A percentile compares a stretch with the other conserved stretches of the same genome.
Evolutionary conservation across 2,329 filamentous ascomycete genomes (phyloP).

Genomic region (Ophiostoma himal-ulmi): DNA sequence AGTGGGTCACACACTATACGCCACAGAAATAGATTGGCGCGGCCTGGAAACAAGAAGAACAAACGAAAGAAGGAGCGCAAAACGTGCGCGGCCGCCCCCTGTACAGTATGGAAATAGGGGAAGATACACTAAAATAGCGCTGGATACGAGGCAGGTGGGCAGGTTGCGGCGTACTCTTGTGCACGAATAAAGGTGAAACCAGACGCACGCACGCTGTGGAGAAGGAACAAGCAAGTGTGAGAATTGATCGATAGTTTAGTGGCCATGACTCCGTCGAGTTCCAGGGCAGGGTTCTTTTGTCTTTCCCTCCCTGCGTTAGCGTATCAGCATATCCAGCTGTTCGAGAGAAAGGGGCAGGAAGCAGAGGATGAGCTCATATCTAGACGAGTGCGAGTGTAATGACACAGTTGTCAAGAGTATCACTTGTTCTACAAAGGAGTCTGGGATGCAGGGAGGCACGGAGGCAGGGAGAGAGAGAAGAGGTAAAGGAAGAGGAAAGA

Average conservation of each 20-base stretch:
- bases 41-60: constrained; percentile 12
- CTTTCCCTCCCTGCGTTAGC: constrained; percentile 21
- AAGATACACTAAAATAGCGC: background rate
- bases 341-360: constrained; percentile 6
- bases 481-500: background rate
- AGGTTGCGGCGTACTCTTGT: background rate
- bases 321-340: background rate
- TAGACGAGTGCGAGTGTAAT: background rate
- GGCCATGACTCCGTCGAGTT: background rate
- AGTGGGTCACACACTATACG: constrained; percentile 16
- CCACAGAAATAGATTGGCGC: constrained; percentile 22
- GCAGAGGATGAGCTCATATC: background rate
- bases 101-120: background rate
- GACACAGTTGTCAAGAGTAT: background rate
- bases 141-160: background rate
- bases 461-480: background rate
- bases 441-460: background rate
- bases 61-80: background rate
- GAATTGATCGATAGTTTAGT: background rate
- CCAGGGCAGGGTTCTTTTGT: constrained; percentile 4
- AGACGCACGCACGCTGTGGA: constrained; percentile 11
- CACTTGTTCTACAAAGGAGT: background rate
- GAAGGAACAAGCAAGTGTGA: background rate
- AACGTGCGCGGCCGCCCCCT: constrained; percentile 7
- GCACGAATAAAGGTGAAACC: constrained; percentile 18